These are phyloP conservation scores for Euphorbia lathyris DNA, from an alignment of 345 rosid genomes.

Conservation along the genomic window DNA sequence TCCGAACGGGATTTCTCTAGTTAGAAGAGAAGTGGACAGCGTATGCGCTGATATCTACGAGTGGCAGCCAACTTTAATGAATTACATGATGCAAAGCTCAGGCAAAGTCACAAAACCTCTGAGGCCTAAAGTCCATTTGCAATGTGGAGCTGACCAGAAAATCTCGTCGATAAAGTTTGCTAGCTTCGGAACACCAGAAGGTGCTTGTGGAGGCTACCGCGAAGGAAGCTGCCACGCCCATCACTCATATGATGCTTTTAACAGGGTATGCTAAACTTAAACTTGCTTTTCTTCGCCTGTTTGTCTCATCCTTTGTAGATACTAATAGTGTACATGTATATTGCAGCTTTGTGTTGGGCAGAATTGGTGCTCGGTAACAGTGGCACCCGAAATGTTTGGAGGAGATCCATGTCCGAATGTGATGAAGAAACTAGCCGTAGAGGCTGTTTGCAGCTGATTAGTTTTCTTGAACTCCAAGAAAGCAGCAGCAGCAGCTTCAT, in stretches of 20 bases:
- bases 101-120: constrained; percentile 77
- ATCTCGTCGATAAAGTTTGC: constrained; percentile 84
- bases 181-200: constrained; percentile 92
- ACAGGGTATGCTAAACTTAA: constrained; percentile 62
- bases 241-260: constrained; percentile 92
- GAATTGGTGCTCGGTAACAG: constrained; percentile 83
- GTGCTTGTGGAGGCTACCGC: constrained; percentile 79
- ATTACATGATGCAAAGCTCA: constrained; percentile 75
- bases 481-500: constrained; percentile 23
- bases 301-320: neutral
- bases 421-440: constrained; percentile 94
- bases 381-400: constrained; percentile 91
- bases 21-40: constrained; percentile 75
- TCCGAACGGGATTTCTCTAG: constrained; percentile 78
- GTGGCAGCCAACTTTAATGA: constrained; percentile 93
- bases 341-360: constrained; percentile 91
- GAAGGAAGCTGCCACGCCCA: constrained; percentile 88
- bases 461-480: constrained; percentile 19
- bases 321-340: constrained; percentile 12
- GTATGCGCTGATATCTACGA: constrained; percentile 88
- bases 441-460: constrained; percentile 61
- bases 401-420: constrained; percentile 91
- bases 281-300: neutral
- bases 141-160: constrained; percentile 79
- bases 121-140: constrained; percentile 82